Conservation (phyloP, 371 early-diverging fungal species). For the Mortierella sp. region DNA sequence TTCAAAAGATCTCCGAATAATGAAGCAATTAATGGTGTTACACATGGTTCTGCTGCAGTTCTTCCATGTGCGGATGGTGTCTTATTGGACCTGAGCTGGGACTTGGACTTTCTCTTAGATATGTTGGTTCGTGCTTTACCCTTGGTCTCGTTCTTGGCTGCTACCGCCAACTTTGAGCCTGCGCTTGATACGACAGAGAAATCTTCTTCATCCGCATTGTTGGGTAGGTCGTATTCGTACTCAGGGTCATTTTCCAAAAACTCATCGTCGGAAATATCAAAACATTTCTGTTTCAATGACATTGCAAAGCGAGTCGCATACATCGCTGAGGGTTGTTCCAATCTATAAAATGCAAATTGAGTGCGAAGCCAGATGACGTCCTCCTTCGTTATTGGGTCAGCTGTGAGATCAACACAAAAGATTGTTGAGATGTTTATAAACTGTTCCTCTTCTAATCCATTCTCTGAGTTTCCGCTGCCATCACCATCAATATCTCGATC, state of each 20-base stretch:
- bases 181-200: too few relatives aligned
- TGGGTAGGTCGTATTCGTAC: neutral
- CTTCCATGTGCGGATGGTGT: conserved; percentile 1
- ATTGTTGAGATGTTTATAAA: neutral
- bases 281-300: conserved; percentile 1
- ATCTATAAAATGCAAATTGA: neutral
- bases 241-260: neutral
- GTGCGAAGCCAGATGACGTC: neutral
- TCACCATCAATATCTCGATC: neutral
- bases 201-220: too few relatives aligned
- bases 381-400: neutral
- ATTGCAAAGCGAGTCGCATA: neutral
- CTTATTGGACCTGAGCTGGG: neutral
- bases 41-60: neutral
- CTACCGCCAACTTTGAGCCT: too few relatives aligned
- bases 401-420: neutral
- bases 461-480: neutral
- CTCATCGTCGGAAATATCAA: too few relatives aligned
- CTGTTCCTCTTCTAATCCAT: neutral
- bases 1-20: neutral
- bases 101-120: neutral
- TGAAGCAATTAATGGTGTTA: neutral
- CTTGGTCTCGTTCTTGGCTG: neutral
- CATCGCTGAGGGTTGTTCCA: neutral
- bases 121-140: neutral